A percentile compares a stretch with the other conserved stretches of the same genome.
Conservation (phyloP, 306 rosid species). For the Cucumis hystrix region DNA sequence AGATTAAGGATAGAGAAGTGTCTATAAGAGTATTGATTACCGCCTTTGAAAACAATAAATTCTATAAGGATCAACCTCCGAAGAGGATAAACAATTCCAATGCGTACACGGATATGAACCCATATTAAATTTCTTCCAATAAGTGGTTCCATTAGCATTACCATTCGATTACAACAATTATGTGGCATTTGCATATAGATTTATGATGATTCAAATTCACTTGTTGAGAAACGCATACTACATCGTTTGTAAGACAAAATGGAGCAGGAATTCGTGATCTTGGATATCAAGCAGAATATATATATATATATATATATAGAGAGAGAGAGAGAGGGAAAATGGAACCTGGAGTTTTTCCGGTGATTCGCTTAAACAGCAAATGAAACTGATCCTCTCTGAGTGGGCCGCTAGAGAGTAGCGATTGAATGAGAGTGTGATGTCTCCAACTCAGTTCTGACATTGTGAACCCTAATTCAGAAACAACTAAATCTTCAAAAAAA, state of each 20-base stretch:
- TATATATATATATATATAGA: too few relatives aligned
- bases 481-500: neutral
- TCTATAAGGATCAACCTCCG: neutral
- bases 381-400: conserved; percentile 50
- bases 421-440: conserved; percentile 70
- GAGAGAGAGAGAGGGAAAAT: neutral
- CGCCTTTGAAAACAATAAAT: too few relatives aligned
- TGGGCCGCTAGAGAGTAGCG: conserved; percentile 74
- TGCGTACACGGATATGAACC: neutral
- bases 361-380: conserved; percentile 48
- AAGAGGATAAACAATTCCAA: neutral
- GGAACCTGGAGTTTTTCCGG: conserved; percentile 64
- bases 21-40: too few relatives aligned
- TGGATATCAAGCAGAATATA: neutral
- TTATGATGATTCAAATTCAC: neutral
- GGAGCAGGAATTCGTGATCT: neutral
- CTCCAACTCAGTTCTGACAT: conserved; percentile 41
- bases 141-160: neutral
- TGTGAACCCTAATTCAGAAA: conserved; percentile 15
- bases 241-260: neutral
- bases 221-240: neutral
- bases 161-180: neutral
- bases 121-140: neutral
- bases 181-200: neutral
- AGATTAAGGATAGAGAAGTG: too few relatives aligned